A percentile compares a stretch with the other conserved stretches of the same genome.
phyloP scores from a whole-genome alignment of 2,329 filamentous ascomycete genomes.

The Colletotrichum acutatum region DNA sequence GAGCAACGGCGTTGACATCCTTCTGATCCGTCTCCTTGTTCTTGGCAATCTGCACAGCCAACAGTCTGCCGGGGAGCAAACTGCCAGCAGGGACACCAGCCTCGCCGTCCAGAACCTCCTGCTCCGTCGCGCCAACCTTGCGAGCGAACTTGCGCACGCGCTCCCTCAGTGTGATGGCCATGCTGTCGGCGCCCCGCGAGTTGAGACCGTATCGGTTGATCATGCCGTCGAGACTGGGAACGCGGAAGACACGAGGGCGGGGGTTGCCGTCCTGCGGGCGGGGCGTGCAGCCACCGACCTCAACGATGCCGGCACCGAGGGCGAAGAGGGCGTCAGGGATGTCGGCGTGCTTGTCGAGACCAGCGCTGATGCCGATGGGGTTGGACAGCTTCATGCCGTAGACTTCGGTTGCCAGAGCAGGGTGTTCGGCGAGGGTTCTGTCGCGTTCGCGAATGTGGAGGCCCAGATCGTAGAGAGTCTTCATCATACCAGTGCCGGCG shows the following conservation, averaged over 20 bases:
- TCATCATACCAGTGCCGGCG: slow-evolving; percentile 76
- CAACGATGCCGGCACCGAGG: slow-evolving; percentile 86
- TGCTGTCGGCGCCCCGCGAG: slow-evolving; percentile 86
- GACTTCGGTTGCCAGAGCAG: slow-evolving; percentile 59
- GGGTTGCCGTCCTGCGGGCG: slow-evolving; percentile 90
- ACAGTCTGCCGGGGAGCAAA: slow-evolving; percentile 77
- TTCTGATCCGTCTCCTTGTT: slow-evolving; percentile 91
- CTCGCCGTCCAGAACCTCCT: slow-evolving; percentile 79
- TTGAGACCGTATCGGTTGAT: slow-evolving; percentile 98
- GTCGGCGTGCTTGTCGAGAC: slow-evolving; percentile 93
- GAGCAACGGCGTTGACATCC: slow-evolving; percentile 83
- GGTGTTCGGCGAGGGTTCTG: slow-evolving; percentile 42
- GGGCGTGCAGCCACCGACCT: slow-evolving; percentile 91
- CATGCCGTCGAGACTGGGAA: slow-evolving; percentile 85
- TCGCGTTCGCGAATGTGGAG: slow-evolving; percentile 86
- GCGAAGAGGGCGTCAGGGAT: slow-evolving; percentile 87
- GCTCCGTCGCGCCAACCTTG: slow-evolving; percentile 75
- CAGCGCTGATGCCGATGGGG: slow-evolving; percentile 93
- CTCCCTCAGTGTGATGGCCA: slow-evolving; percentile 82
- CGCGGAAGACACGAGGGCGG: slow-evolving; percentile 86
- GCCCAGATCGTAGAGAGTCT: slow-evolving; percentile 77
- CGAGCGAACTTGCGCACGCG: slow-evolving; percentile 83
- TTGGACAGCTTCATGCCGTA: slow-evolving; percentile 84
- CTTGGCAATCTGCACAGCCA: slow-evolving; percentile 95
- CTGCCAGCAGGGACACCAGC: slow-evolving; percentile 86